Base-by-base conservation (phyloP, 164 flowering plant species). In the Nelumbo lutea region DNA sequence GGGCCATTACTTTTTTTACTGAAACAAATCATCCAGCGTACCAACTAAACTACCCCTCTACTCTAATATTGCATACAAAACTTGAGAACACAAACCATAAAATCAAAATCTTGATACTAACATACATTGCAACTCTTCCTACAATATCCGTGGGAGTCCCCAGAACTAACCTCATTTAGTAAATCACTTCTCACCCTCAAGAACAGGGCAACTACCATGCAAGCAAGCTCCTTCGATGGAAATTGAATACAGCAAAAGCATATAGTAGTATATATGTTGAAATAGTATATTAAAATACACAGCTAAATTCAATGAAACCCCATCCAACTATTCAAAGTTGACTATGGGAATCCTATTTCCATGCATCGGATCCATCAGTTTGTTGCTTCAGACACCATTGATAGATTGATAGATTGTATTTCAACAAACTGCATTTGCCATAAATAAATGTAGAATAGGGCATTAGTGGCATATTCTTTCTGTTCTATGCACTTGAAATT, bases 131-230 rank as follows among this genome's bases (percentile, higher is more conserved):
- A 86, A 66, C 90, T 84, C 76, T 85, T 85, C 69, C 89, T 70
- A 68, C 91, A 87, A 71, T 72, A 78, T 2, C 89, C 91, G 8
- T 8, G 5, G 0, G 43, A 40, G 0, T 38, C 70, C 9, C 73
- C 44, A 53, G 78, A 48, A 15, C 91, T 89, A 42, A 85, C 81
- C 91, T 85, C 85, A 43, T 87, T 98, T 96, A 4, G 98, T 97
- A 41, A 96, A 93, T 98, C 99, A 96, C 67, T 93, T 96, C 86
- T 91, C 97, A 1, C 98, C 98, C 74, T 85, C 89, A 10, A 90
- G 84, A 5, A 91, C 97, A 2, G 97, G 97, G 75, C 96, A 91
- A 80, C 98, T 90, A 52, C 98, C 98, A 62, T 91, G 98, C 70
- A 90, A 69, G 98, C 70, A 90, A 69, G 80, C 98, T 93, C 27